Conservation (phyloP, 2,329 filamentous ascomycete species). For the Stagonosporopsis tanaceti region DNA sequence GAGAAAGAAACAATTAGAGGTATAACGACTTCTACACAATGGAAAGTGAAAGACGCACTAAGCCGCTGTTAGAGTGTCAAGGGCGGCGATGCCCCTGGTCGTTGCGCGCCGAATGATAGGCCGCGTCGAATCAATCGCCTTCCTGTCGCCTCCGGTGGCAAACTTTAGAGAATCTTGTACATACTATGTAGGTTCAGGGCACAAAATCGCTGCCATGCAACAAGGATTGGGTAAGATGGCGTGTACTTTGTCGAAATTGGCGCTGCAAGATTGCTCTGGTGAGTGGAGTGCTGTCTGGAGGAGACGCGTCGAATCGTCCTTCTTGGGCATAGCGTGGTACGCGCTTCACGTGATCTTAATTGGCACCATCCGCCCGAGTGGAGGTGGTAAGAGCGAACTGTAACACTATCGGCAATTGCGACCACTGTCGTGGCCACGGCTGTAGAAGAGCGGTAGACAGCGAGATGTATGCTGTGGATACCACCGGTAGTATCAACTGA, state of each 20-base stretch:
- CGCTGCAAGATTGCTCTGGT: background rate
- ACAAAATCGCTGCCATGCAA: slow-evolving; percentile 10
- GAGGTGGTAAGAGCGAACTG: too few relatives aligned
- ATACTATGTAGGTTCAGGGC: slow-evolving; percentile 5
- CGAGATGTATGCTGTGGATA: too few relatives aligned
- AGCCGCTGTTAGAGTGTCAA: slow-evolving; percentile 25
- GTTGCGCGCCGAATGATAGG: slow-evolving; percentile 27
- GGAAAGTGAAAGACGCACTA: slow-evolving; percentile 22
- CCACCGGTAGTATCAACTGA: too few relatives aligned
- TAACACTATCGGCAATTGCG: too few relatives aligned
- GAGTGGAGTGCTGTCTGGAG: slow-evolving; percentile 10
- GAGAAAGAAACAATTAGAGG: background rate
- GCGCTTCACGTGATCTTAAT: slow-evolving; percentile 14
- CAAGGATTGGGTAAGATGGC: background rate
- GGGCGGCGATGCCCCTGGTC: slow-evolving; percentile 34
- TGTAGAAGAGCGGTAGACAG: too few relatives aligned
- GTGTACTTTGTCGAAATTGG: background rate
- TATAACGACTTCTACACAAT: slow-evolving; percentile 3
- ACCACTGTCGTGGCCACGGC: too few relatives aligned
- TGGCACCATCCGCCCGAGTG: background rate
- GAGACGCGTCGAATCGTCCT: slow-evolving; percentile 3
- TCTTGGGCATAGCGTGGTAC: background rate
- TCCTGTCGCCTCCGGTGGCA: slow-evolving; percentile 38
- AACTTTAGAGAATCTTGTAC: slow-evolving; percentile 20
- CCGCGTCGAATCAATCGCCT: slow-evolving; percentile 37